Evolutionary conservation across 257 asterid genomes (phyloP), one percentile per base, ranked within the genome.

Genomic region (Plectranthus barbatus): DNA sequence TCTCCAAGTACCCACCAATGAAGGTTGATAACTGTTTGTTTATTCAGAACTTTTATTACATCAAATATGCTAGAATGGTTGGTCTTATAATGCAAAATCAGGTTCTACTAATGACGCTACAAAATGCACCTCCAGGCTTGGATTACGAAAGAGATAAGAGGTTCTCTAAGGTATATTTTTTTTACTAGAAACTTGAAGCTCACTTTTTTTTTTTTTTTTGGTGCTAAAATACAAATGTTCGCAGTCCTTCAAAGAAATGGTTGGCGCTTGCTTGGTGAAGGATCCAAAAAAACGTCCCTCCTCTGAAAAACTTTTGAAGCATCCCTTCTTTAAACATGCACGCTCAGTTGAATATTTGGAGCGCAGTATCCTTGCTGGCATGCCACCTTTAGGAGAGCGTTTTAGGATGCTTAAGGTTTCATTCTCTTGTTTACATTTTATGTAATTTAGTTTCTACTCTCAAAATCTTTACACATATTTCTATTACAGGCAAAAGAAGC

Each of bases 111-210:
- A 90, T 90, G 97, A 90, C 97, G 34, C 77, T 90, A 67, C 96
- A 87, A 80, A 87, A 87, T 74, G 97, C 97, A 70, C 97, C 97
- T 23, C 97, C 97, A 3, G 97, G 96, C 48, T 80, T 90, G 78
- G 96, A 90, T 81, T 90, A 87, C 68, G 96, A 90, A 79, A 80
- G 97, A 74, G 97, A 90, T 76, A 90, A 72, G 75, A 82, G 81
- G 66, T 87, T 90, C 79, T 90, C 97, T 10, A 90, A 85, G 97
- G 97, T 85, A 74, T 56, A 72, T 72, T 73, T 71, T 59, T 72
- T 60, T 52, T 61, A 62, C 51, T 42, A 26, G 31, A 71, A 53
- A 51, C 61, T 66, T 60, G 55, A 56, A 13, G 42, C 40, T 44
- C 24, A 33, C 19, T 67, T 64, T 23, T 63, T 40, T 56, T 67